Evolutionary conservation across 345 rosid genomes (phyloP).

Genomic region (Populus pruinosa): DNA sequence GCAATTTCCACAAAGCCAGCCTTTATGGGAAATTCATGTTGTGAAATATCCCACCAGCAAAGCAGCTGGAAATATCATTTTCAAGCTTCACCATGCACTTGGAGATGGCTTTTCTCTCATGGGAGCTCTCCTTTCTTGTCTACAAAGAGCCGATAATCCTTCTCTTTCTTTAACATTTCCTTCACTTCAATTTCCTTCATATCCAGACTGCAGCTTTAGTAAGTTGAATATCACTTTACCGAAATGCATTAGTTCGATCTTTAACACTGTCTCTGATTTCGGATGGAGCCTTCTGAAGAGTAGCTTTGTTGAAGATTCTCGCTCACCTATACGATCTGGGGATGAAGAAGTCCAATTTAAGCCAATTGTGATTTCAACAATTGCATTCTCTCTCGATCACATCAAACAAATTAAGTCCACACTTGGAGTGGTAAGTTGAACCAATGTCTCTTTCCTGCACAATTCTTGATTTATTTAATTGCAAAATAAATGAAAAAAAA

Average conservation of each 20-base stretch:
- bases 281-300: slow-evolving; percentile 43
- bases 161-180: slow-evolving; percentile 44
- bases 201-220: not conserved
- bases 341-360: slow-evolving; percentile 29
- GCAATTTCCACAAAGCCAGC: slow-evolving; percentile 36
- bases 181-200: not conserved
- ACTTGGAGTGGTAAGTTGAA: slow-evolving; percentile 28
- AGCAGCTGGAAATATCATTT: slow-evolving; percentile 33
- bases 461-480: too few species aligned
- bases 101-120: slow-evolving; percentile 57
- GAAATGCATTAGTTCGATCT: slow-evolving; percentile 8
- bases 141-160: slow-evolving; percentile 48
- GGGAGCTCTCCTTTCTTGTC: slow-evolving; percentile 55
- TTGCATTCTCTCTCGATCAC: slow-evolving; percentile 33
- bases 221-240: not conserved
- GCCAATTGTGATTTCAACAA: slow-evolving; percentile 25
- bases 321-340: slow-evolving; percentile 34
- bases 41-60: slow-evolving; percentile 39
- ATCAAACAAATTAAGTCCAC: slow-evolving; percentile 37
- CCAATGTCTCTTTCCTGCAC: too few species aligned
- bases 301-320: slow-evolving; percentile 32
- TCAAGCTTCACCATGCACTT: slow-evolving; percentile 67
- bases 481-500: too few species aligned
- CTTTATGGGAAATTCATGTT: slow-evolving; percentile 54
- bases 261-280: slow-evolving; percentile 35